These are phyloP conservation scores for Aspergillus jensenii DNA, from an alignment of 2,329 filamentous ascomycete species.

Conservation along the genomic window DNA sequence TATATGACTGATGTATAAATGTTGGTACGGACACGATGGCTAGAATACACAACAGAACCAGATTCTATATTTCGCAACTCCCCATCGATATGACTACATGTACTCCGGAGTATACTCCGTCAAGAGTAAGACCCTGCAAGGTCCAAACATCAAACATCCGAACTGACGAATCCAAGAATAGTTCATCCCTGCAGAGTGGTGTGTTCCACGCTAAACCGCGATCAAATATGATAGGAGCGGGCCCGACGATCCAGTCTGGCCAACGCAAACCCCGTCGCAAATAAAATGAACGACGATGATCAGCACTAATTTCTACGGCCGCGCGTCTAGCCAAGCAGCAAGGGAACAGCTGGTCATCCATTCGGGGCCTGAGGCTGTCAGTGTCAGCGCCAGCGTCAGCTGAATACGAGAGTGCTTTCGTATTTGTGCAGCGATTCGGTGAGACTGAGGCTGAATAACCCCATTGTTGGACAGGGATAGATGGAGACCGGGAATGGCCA, in stretches of 20 bases:
- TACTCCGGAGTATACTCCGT: too few species aligned
- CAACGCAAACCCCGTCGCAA: not conserved
- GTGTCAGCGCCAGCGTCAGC: too few species aligned
- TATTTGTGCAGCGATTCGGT: too few species aligned
- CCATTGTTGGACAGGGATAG: too few species aligned
- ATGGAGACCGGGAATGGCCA: too few species aligned
- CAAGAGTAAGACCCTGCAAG: too few species aligned
- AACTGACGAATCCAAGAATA: too few species aligned
- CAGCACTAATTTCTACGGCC: not conserved
- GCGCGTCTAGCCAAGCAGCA: not conserved
- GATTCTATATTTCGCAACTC: too few species aligned
- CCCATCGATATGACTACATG: too few species aligned
- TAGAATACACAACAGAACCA: not conserved
- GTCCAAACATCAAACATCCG: too few species aligned
- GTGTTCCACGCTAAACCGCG: not conserved
- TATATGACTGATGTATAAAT: not conserved
- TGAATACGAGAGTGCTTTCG: not conserved
- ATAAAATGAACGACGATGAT: conserved; percentile 2
- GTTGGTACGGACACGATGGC: not conserved
- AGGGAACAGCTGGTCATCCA: not conserved
- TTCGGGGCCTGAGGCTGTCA: too few species aligned
- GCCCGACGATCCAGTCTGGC: not conserved
- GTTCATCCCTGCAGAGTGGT: not conserved
- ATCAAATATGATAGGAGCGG: not conserved
- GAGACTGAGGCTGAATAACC: too few species aligned